Conservation (phyloP, 1,284 basidiomycete genomes). For the Vanrija sp. region DNA sequence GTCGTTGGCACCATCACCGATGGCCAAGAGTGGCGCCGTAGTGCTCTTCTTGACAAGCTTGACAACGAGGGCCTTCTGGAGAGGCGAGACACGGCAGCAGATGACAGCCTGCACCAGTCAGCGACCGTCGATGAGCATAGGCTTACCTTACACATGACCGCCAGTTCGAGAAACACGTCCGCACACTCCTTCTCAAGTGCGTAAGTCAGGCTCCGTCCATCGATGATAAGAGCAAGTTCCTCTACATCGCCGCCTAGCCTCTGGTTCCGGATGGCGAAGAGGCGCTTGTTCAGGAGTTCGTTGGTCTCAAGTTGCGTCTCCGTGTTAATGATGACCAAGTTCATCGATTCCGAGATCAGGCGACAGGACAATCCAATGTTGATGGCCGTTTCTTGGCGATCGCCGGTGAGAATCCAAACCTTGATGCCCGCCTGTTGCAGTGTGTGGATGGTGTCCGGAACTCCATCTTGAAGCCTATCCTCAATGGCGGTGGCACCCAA, state of each 20-base stretch:
- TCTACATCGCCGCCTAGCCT: slow-evolving; percentile 85
- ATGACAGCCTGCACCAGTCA: not conserved
- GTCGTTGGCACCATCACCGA: slow-evolving; percentile 65
- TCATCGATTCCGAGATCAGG: slow-evolving; percentile 97
- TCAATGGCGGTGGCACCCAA: slow-evolving; percentile 98
- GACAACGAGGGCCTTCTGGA: slow-evolving; percentile 97
- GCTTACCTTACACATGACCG: slow-evolving; percentile 79
- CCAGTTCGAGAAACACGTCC: slow-evolving; percentile 87
- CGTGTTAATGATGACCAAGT: slow-evolving; percentile 93
- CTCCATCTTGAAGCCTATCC: slow-evolving; percentile 97
- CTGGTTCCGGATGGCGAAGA: slow-evolving; percentile 90
- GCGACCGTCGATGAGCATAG: not conserved
- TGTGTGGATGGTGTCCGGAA: slow-evolving; percentile 96
- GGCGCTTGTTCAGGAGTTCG: slow-evolving; percentile 82
- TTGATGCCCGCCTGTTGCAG: slow-evolving; percentile 98
- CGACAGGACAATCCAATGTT: slow-evolving; percentile 98
- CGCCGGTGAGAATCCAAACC: slow-evolving; percentile 97
- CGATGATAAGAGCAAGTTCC: slow-evolving; percentile 88
- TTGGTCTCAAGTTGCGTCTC: slow-evolving; percentile 75
- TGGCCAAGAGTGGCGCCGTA: slow-evolving; percentile 85
- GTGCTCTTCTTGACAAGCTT: slow-evolving; percentile 98
- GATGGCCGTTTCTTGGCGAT: slow-evolving; percentile 98
- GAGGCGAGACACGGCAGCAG: slow-evolving; percentile 76
- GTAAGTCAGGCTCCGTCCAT: slow-evolving; percentile 90
- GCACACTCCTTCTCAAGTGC: slow-evolving; percentile 90